A percentile compares a stretch with the other conserved stretches of the same genome.
These are phyloP conservation scores for Starmerella riodocensis DNA, from an alignment of 805 yeast species.

Conservation along the genomic window DNA sequence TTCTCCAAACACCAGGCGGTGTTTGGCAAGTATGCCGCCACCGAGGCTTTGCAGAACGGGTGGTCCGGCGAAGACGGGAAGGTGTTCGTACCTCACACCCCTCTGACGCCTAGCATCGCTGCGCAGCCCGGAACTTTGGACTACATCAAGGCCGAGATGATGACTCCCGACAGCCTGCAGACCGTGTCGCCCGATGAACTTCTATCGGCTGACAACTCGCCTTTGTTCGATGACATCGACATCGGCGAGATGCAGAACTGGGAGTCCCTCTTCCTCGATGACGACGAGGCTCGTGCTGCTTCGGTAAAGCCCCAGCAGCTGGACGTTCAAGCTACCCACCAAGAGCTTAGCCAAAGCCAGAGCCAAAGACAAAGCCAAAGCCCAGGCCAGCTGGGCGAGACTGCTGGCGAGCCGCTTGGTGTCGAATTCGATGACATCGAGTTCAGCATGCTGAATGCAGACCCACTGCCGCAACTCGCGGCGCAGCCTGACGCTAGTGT, in stretches of 20 bases:
- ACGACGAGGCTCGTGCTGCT: background rate
- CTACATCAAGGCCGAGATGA: constrained; percentile 7
- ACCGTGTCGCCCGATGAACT: constrained; percentile 20
- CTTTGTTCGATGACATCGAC: constrained; percentile 25
- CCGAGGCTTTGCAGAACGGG: constrained; percentile 21
- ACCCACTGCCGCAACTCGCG: background rate
- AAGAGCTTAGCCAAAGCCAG: background rate
- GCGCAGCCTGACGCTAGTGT: constrained; percentile 6
- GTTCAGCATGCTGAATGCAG: too few relatives aligned
- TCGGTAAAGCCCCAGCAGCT: background rate
- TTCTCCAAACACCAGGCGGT: constrained; percentile 24
- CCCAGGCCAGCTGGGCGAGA: background rate
- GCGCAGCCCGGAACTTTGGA: constrained; percentile 3
- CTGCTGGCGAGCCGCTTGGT: background rate
- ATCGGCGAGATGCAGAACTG: constrained; percentile 16
- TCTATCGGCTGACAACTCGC: constrained; percentile 19
- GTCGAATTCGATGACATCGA: background rate
- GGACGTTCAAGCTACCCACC: background rate
- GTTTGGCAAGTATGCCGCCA: constrained; percentile 27
- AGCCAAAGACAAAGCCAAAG: background rate
- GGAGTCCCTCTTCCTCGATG: constrained; percentile 20
- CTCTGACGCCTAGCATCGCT: constrained; percentile 13
- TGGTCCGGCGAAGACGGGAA: constrained; percentile 19
- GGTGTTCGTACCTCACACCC: constrained; percentile 12
- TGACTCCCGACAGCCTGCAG: constrained; percentile 16